Evolutionary conservation across 2,329 filamentous ascomycete genomes (phyloP).

Genomic region (Iodosphaeria phyllophila): DNA sequence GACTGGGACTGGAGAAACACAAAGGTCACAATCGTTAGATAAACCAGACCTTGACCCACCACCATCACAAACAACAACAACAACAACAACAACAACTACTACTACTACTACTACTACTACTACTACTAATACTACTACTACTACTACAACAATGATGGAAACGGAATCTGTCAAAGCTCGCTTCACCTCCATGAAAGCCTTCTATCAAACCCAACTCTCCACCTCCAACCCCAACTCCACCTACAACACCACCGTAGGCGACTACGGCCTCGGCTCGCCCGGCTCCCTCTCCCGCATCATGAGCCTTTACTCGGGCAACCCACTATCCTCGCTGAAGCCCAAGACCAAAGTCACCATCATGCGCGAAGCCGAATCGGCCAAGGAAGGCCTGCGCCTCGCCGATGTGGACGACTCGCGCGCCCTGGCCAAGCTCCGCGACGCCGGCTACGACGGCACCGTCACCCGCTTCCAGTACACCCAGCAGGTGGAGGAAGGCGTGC

Average conservation of each 20-base stretch:
- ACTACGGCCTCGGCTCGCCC: slow-evolving; percentile 53
- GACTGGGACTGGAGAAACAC: too few species aligned
- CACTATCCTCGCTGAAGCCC: slow-evolving; percentile 41
- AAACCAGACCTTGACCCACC: too few species aligned
- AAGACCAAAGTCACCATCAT: slow-evolving; percentile 53
- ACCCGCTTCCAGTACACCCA: slow-evolving; percentile 26
- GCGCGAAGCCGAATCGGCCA: slow-evolving; percentile 54
- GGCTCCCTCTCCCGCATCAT: slow-evolving; percentile 75
- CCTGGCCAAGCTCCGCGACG: slow-evolving; percentile 37
- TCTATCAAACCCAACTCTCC: slow-evolving; percentile 65
- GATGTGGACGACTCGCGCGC: slow-evolving; percentile 41
- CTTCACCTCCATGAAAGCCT: slow-evolving; percentile 56
- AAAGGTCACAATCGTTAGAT: too few species aligned
- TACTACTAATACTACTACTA: slow-evolving; percentile 32
- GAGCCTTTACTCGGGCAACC: slow-evolving; percentile 63
- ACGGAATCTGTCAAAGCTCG: slow-evolving; percentile 26
- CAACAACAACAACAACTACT: too few species aligned
- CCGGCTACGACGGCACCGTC: slow-evolving; percentile 45
- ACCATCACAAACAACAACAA: too few species aligned
- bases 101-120: slow-evolving; percentile 17
- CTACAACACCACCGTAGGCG: slow-evolving; percentile 19
- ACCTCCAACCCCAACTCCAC: slow-evolving; percentile 36
- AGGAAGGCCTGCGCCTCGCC: slow-evolving; percentile 53
- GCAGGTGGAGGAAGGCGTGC: slow-evolving; percentile 30
- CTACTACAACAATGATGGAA: slow-evolving; percentile 38